These are phyloP conservation scores for Linaria vulgaris DNA, from an alignment of 257 asterid genomes.

Conservation along the genomic window DNA sequence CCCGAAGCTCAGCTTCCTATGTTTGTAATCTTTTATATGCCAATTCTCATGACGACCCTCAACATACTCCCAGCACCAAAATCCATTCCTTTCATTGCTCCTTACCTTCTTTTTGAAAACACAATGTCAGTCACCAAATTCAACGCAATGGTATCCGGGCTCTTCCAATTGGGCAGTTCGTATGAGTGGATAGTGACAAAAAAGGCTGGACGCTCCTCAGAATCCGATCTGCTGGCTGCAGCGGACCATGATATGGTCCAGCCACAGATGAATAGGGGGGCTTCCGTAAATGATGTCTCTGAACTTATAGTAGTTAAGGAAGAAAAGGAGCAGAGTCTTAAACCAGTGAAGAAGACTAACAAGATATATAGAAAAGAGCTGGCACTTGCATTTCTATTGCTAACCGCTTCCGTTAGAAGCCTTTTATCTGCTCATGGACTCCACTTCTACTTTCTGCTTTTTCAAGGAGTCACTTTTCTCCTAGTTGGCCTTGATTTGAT, in stretches of 20 bases:
- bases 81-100: conserved; percentile 69
- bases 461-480: conserved; percentile 68
- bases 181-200: conserved; percentile 73
- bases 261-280: conserved; percentile 35
- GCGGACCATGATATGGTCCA: conserved; percentile 37
- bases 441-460: conserved; percentile 74
- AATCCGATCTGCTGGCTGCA: conserved; percentile 49
- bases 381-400: conserved; percentile 61
- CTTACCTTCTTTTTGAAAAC: conserved; percentile 67
- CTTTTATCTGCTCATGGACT: conserved; percentile 74
- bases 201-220: conserved; percentile 64
- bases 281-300: conserved; percentile 44
- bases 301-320: conserved; percentile 33
- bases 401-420: conserved; percentile 67
- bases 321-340: conserved; percentile 21
- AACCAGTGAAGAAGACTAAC: conserved; percentile 45
- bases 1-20: conserved; percentile 64
- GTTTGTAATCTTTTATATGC: conserved; percentile 64
- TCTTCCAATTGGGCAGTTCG: conserved; percentile 67
- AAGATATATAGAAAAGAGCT: conserved; percentile 71
- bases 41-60: conserved; percentile 54
- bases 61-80: conserved; percentile 60
- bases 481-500: conserved; percentile 71
- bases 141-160: conserved; percentile 68
- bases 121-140: conserved; percentile 75